Evolutionary conservation across 2,329 filamentous ascomycete genomes (phyloP).

Genomic region (Pseudovirgaria hyperparasitica): DNA sequence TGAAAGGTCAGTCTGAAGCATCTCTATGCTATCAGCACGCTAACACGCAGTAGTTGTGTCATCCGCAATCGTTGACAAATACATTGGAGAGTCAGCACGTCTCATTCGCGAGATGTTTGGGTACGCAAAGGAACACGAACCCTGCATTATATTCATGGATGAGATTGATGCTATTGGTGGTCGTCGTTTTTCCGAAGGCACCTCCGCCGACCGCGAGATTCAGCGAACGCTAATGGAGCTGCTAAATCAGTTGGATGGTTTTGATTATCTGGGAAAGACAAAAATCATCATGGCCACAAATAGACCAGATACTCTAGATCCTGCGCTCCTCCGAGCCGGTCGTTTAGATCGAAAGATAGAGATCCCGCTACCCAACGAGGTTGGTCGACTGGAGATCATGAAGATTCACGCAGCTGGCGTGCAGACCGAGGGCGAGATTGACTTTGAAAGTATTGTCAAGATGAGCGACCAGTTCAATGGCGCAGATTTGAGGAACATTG

Average conservation of each 20-base stretch:
- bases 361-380: conserved; percentile 93
- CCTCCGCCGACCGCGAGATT: conserved; percentile 93
- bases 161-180: conserved; percentile 99
- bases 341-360: conserved; percentile 96
- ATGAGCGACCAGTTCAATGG: conserved; percentile 99
- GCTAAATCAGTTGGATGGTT: conserved; percentile 95
- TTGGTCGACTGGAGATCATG: conserved; percentile 87
- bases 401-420: conserved; percentile 92
- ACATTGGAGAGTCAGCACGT: conserved; percentile 95
- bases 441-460: conserved; percentile 98
- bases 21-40: neutral
- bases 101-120: conserved; percentile 99
- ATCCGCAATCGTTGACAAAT: conserved; percentile 98
- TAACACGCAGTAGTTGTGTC: conserved; percentile 62
- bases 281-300: conserved; percentile 99
- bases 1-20: conserved; percentile 60
- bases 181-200: conserved; percentile 91
- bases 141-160: conserved; percentile 99
- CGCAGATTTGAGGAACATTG: conserved; percentile 92
- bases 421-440: conserved; percentile 83
- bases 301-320: conserved; percentile 89
- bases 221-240: conserved; percentile 98
- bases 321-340: conserved; percentile 80
- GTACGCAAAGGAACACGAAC: conserved; percentile 98
- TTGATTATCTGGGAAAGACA: conserved; percentile 98